Conservation (phyloP, 2,329 filamentous ascomycete genomes). For the Neocatenulostroma microsporum region DNA sequence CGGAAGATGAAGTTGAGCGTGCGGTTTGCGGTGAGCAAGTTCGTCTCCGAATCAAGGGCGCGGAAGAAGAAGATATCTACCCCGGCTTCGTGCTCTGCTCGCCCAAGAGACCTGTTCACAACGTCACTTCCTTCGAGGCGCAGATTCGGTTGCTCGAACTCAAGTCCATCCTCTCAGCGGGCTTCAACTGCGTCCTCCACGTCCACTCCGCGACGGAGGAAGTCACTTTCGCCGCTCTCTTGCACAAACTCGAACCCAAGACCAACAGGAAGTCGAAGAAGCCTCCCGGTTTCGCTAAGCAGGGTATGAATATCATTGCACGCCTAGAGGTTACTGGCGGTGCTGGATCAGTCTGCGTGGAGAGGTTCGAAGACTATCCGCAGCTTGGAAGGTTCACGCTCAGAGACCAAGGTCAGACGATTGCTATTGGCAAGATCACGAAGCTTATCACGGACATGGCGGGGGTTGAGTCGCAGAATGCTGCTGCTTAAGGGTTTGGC, state of each 20-base stretch:
- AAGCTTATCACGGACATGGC: conserved; percentile 58
- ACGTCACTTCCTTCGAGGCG: conserved; percentile 81
- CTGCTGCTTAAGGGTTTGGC: conserved; percentile 17
- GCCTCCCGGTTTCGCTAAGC: conserved; percentile 80
- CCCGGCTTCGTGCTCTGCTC: conserved; percentile 96
- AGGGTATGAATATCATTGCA: conserved; percentile 80
- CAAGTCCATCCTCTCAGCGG: conserved; percentile 86
- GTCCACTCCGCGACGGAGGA: conserved; percentile 97
- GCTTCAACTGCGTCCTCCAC: conserved; percentile 96
- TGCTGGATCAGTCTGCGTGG: conserved; percentile 81
- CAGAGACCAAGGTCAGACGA: conserved; percentile 87
- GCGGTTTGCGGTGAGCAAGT: conserved; percentile 93
- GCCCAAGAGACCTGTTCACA: conserved; percentile 86
- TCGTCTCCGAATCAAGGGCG: conserved; percentile 80
- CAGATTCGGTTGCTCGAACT: conserved; percentile 93
- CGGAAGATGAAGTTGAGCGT: conserved; percentile 77
- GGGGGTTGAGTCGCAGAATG: conserved; percentile 11
- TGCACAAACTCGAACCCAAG: conserved; percentile 94
- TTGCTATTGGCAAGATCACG: conserved; percentile 98
- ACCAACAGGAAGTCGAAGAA: conserved; percentile 90
- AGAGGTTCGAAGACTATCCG: conserved; percentile 91
- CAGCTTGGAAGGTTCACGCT: conserved; percentile 88
- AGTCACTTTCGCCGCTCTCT: conserved; percentile 76
- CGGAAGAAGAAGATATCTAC: conserved; percentile 94
- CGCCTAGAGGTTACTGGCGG: conserved; percentile 79